These are phyloP conservation scores for Dendrocalamus sinicus DNA, from an alignment of 176 grass and related monocot species.

Conservation along the genomic window DNA sequence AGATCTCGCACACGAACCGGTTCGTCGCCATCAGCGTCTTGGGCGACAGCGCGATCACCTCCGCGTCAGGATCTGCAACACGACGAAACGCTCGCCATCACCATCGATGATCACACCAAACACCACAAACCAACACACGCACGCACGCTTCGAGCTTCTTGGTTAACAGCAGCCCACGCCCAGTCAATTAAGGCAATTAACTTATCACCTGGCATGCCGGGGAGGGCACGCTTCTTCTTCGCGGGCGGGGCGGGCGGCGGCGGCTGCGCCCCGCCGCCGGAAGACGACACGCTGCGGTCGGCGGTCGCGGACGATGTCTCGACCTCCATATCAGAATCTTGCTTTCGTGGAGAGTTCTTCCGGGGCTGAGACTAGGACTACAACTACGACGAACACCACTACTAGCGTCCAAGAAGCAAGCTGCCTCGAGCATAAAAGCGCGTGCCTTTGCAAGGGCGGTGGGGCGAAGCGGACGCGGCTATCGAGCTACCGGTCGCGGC, in stretches of 20 bases:
- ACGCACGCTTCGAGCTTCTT: neutral
- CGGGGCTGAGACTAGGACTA: neutral
- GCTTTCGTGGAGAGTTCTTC: constrained; percentile 21
- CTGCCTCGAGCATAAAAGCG: constrained; percentile 47
- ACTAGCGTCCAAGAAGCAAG: constrained; percentile 39
- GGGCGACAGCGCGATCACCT: constrained; percentile 95
- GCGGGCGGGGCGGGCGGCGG: constrained; percentile 49
- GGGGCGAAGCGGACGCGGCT: neutral
- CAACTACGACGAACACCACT: neutral
- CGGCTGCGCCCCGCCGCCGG: constrained; percentile 41
- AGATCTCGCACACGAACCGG: constrained; percentile 98
- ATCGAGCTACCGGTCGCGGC: constrained; percentile 54
- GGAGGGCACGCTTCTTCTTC: constrained; percentile 97
- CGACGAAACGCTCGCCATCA: constrained; percentile 22
- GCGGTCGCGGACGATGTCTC: constrained; percentile 63
- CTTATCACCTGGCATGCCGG: constrained; percentile 90
- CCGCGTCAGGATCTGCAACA: constrained; percentile 87
- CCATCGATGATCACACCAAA: constrained; percentile 4
- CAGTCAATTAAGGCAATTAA: neutral
- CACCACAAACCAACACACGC: neutral
- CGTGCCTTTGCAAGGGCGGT: neutral
- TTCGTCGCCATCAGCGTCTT: constrained; percentile 95
- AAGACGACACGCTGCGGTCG: constrained; percentile 69
- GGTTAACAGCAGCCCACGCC: neutral
- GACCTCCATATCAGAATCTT: constrained; percentile 62